phyloP scores from a whole-genome alignment of 257 asterid genomes.

The Forsythia viridissima region DNA sequence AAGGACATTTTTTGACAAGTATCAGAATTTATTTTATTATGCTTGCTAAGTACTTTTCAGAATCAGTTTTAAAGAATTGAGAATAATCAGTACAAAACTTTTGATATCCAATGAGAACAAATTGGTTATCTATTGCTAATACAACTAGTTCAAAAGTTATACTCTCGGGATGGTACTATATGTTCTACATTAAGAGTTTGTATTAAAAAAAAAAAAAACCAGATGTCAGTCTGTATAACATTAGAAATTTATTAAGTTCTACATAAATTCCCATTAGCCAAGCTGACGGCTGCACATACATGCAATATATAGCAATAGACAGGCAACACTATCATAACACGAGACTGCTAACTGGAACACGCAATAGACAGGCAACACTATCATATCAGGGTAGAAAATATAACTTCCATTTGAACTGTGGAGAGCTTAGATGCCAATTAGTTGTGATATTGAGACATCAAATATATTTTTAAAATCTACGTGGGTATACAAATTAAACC shows the following conservation, averaged over 20 bases:
- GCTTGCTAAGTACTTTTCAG: not conserved
- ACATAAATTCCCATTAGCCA: not conserved
- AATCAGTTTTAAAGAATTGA: not conserved
- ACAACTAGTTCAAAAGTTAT: not conserved
- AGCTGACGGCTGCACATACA: not conserved
- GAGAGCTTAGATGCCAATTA: not conserved
- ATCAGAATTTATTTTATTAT: not conserved
- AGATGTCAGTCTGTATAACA: not conserved
- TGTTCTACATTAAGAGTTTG: not conserved
- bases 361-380: not conserved
- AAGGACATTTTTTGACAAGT: not conserved
- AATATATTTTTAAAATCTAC: too few species aligned
- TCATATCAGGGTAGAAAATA: not conserved
- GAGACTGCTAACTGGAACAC: not conserved
- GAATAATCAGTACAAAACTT: not conserved
- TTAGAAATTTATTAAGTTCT: not conserved
- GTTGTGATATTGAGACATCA: not conserved
- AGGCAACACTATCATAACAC: not conserved
- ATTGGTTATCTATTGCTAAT: not conserved
- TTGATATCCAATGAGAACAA: not conserved
- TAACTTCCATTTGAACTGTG: not conserved
- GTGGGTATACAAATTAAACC: not conserved
- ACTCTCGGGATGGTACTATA: not conserved
- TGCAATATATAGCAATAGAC: too few species aligned
- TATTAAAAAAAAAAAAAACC: too few species aligned